These are phyloP conservation scores for Cytospora piceae DNA, from an alignment of 2,329 filamentous ascomycete species.

Conservation along the genomic window DNA sequence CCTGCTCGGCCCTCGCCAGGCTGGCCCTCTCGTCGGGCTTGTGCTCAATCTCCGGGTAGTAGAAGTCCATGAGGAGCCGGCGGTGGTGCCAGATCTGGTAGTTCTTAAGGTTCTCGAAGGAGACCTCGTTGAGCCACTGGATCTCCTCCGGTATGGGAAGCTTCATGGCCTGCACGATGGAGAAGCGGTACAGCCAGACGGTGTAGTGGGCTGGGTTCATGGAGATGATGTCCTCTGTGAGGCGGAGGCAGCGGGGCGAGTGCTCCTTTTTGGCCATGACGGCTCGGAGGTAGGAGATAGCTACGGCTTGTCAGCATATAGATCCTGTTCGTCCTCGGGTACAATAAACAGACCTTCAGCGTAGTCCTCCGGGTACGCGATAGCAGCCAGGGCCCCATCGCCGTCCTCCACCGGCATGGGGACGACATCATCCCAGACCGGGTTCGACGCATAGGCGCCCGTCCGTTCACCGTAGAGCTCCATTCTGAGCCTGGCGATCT, in stretches of 20 bases:
- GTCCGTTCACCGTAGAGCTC: constrained; percentile 58
- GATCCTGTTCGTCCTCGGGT: constrained; percentile 23
- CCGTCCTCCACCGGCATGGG: constrained; percentile 86
- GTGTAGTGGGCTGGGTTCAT: constrained; percentile 98
- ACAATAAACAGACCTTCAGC: constrained; percentile 62
- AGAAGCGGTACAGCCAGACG: constrained; percentile 94
- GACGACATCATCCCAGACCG: constrained; percentile 80
- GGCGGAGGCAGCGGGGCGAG: constrained; percentile 73
- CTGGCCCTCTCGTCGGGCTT: constrained; percentile 58
- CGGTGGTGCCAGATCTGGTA: constrained; percentile 95
- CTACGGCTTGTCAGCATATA: constrained; percentile 45
- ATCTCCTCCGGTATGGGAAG: constrained; percentile 73
- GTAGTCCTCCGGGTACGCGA: constrained; percentile 89
- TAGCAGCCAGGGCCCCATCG: constrained; percentile 82
- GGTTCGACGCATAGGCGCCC: constrained; percentile 65
- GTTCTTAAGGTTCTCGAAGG: constrained; percentile 88
- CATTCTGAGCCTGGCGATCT: constrained; percentile 55
- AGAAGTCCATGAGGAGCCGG: constrained; percentile 65
- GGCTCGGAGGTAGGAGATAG: constrained; percentile 89
- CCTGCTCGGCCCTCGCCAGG: constrained; percentile 68
- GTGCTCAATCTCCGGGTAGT: constrained; percentile 62
- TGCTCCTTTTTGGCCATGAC: constrained; percentile 89
- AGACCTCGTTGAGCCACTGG: constrained; percentile 82
- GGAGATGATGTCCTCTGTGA: constrained; percentile 87
- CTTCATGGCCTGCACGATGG: constrained; percentile 70